phyloP scores from a whole-genome alignment of 1,284 basidiomycete genomes.

The Rhodotorula sp. region DNA sequence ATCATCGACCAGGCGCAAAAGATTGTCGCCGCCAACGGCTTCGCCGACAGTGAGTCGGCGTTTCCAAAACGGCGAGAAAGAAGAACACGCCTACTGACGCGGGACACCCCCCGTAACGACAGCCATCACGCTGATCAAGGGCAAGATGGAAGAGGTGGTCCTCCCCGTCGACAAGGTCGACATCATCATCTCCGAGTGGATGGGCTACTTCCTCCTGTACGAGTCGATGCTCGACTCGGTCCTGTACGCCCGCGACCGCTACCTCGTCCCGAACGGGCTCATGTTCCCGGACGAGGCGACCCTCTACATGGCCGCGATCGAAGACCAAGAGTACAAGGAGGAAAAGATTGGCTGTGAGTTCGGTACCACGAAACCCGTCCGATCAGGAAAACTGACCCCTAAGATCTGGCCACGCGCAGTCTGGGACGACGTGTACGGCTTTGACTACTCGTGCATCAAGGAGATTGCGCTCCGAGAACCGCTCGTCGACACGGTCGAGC shows the following conservation, averaged over 20 bases:
- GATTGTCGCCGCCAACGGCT: conserved; percentile 94
- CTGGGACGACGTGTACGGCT: conserved; percentile 99
- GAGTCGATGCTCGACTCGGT: conserved; percentile 99
- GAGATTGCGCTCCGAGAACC: conserved; percentile 96
- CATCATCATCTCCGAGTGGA: conserved; percentile 99
- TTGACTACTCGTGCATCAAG: conserved; percentile 99
- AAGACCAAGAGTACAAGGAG: conserved; percentile 99
- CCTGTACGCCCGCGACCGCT: conserved; percentile 92
- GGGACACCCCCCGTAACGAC: conserved; percentile 52
- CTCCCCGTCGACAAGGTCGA: conserved; percentile 82
- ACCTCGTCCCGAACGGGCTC: conserved; percentile 77
- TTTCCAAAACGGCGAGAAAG: no score
- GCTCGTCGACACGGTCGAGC: conserved; percentile 94
- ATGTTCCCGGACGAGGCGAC: conserved; percentile 97
- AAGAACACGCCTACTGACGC: background rate
- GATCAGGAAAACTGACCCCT: background rate
- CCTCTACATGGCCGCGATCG: conserved; percentile 93
- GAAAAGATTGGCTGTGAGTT: conserved; percentile 96
- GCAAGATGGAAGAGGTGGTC: conserved; percentile 81
- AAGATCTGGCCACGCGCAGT: conserved; percentile 56
- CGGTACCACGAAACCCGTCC: background rate
- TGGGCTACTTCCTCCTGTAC: conserved; percentile 91
- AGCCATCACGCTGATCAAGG: conserved; percentile 89
- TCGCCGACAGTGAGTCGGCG: conserved; percentile 66
- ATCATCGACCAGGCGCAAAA: conserved; percentile 98